Evolutionary conservation across 495 filamentous ascomycete species (phyloP).

Genomic region (Lasiosphaeria hispida): DNA sequence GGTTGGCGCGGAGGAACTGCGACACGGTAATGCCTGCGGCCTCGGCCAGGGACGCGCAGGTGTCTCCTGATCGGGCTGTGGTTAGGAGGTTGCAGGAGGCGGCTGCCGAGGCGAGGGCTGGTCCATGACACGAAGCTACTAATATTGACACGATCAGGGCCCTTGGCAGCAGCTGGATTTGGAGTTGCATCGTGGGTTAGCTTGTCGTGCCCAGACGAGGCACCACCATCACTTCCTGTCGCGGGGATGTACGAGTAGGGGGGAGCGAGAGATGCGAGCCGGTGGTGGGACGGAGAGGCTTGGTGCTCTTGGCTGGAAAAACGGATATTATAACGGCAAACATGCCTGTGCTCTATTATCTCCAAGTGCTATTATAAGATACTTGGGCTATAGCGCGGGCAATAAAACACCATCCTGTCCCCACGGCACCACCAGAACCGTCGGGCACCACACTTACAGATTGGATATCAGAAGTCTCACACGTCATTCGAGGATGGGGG

Average conservation of each 20-base stretch:
- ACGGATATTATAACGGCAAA: background rate
- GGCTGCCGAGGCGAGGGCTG: background rate
- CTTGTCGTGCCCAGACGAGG: background rate
- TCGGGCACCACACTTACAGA: too few relatives aligned
- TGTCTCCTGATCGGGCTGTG: conserved; percentile 17
- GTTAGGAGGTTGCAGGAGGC: conserved; percentile 4
- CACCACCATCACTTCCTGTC: background rate
- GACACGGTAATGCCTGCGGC: conserved; percentile 15
- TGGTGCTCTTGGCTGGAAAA: conserved; percentile 5
- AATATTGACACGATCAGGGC: background rate
- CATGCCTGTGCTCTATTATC: background rate
- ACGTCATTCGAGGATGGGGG: too few relatives aligned
- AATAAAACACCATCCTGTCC: background rate
- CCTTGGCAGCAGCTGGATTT: background rate
- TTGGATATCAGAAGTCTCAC: too few relatives aligned
- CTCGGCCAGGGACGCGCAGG: conserved; percentile 16
- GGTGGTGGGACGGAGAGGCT: background rate
- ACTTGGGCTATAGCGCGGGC: conserved; percentile 1
- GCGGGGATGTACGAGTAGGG: background rate
- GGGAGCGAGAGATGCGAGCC: background rate
- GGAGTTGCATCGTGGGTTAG: background rate
- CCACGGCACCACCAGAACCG: too few relatives aligned
- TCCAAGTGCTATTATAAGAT: background rate
- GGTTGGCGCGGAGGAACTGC: conserved; percentile 22
- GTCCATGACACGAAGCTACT: background rate